Percentiles rank a stretch among this genome's conserved stretches.
Evolutionary conservation across 495 filamentous ascomycete genomes (phyloP).

Genomic region (Penicillium cinerascens): DNA sequence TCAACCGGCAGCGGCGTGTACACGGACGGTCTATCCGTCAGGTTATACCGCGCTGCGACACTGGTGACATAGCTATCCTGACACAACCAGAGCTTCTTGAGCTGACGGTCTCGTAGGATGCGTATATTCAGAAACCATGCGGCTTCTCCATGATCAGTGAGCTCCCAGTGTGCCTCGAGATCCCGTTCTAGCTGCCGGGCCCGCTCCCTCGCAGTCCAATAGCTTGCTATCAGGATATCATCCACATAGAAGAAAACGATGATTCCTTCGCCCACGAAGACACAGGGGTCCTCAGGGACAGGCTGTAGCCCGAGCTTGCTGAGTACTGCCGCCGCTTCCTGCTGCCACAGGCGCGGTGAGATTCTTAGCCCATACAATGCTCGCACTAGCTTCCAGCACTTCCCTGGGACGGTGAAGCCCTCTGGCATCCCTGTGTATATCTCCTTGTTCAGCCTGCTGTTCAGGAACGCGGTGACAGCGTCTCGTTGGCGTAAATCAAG

Average conservation of each 20-base stretch:
- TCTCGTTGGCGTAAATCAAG: constrained; percentile 5
- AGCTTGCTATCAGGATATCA: constrained; percentile 15
- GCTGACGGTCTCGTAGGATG: constrained; percentile 7
- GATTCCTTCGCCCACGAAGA: constrained; percentile 15
- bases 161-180: constrained; percentile 3
- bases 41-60: constrained; percentile 11
- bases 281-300: constrained; percentile 16
- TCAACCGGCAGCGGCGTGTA: constrained; percentile 9
- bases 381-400: neutral
- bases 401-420: neutral
- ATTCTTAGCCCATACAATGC: constrained; percentile 24
- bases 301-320: constrained; percentile 10
- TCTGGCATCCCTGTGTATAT: constrained; percentile 4
- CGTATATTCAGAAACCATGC: constrained; percentile 19
- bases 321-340: constrained; percentile 15
- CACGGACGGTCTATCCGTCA: neutral
- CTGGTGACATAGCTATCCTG: constrained; percentile 20
- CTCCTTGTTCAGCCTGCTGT: constrained; percentile 2
- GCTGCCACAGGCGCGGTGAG: constrained; percentile 21
- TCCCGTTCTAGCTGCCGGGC: constrained; percentile 1
- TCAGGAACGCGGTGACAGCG: constrained; percentile 8
- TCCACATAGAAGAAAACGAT: constrained; percentile 27
- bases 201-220: neutral
- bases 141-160: constrained; percentile 8
- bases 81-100: constrained; percentile 5